Evolutionary conservation across 768 basidiomycete species (phyloP), one percentile per base, ranked within the genome.

Genomic region (Trametes cingulata): DNA sequence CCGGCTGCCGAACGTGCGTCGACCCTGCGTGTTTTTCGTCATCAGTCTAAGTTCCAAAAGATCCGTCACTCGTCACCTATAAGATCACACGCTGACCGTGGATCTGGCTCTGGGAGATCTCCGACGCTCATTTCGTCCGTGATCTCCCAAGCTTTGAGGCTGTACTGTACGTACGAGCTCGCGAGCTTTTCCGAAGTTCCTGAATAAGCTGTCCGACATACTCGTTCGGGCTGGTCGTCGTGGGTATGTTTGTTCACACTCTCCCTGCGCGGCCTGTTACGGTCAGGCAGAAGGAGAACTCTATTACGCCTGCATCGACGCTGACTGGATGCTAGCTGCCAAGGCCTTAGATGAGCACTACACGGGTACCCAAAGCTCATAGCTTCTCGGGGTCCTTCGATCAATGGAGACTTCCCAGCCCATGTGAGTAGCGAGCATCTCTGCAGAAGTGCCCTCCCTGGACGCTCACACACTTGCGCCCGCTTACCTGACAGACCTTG

Each of bases 361-460:
- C 29, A 27, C 42, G 22, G 29, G 41, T 39, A 56, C 6, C 29
- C 19, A 4, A 24, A 19, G 12, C 25, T 24, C 33, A 22, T 6
- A 20, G 33, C 29, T 22, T 51, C 56, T 27, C 47, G 20, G 37
- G 17, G 27, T 19, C 37, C 29, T 45, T 49, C 56, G 42, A 48
- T 33, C 40, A 42, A 51, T 58, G 39, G 1, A 29, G 27, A 29
- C 41, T 50, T 42, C 40, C 49, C 41, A 29, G 29, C 20, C 35
- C 39, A 42, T 51, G 56, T 58, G 40, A 43, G 48, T 51, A 14
- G 20, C 27, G 25, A 33, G 15, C 50, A 51, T 51, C 50, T 40
- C 20, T 6, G 20, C 47, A 37, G 27, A 20, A 33, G 41, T 29
- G 24, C 8, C 53, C 19, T 12, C 17, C 6, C 51, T 52, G 20